Evolutionary conservation across 1,284 basidiomycete species (phyloP).

Genomic region (Leccinum olivaceoglutinosum): DNA sequence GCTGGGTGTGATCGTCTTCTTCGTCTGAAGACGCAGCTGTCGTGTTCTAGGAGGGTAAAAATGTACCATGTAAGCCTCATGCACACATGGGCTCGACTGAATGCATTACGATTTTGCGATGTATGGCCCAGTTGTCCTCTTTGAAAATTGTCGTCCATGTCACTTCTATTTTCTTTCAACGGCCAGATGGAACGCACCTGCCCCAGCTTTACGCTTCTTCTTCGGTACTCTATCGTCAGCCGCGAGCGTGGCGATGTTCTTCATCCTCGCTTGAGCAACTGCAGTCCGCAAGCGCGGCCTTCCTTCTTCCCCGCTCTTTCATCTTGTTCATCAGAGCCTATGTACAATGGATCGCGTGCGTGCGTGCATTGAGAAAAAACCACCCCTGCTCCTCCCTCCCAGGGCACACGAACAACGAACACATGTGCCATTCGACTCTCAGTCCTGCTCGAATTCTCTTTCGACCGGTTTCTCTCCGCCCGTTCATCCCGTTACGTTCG

Average conservation of each 20-base stretch:
- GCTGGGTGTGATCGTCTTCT: conserved; percentile 80
- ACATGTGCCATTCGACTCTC: too few species aligned
- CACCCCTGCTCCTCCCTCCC: too few species aligned
- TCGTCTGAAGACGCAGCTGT: conserved; percentile 91
- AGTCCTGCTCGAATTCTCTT: too few species aligned
- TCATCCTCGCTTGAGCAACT: conserved; percentile 95
- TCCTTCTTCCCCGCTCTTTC: conserved; percentile 78
- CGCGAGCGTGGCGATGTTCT: conserved; percentile 90
- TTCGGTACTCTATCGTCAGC: conserved; percentile 75
- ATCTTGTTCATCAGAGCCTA: conserved; percentile 80
- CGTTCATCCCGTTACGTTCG: too few species aligned
- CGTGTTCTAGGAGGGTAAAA: conserved; percentile 49
- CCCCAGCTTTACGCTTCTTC: conserved; percentile 74
- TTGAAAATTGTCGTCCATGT: conserved; percentile 25
- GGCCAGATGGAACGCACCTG: conserved; percentile 45
- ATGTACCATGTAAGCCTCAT: background rate
- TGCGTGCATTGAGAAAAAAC: background rate
- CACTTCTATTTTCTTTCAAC: background rate
- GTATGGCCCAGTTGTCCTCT: conserved; percentile 98
- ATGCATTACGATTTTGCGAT: conserved; percentile 86
- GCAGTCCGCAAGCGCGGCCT: conserved; percentile 83
- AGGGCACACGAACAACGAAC: too few species aligned
- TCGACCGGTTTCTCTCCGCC: too few species aligned
- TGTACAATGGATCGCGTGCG: background rate
- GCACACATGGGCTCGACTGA: background rate